phyloP scores from a whole-genome alignment of 179 eudicot species.

The Vitellaria paradoxa region DNA sequence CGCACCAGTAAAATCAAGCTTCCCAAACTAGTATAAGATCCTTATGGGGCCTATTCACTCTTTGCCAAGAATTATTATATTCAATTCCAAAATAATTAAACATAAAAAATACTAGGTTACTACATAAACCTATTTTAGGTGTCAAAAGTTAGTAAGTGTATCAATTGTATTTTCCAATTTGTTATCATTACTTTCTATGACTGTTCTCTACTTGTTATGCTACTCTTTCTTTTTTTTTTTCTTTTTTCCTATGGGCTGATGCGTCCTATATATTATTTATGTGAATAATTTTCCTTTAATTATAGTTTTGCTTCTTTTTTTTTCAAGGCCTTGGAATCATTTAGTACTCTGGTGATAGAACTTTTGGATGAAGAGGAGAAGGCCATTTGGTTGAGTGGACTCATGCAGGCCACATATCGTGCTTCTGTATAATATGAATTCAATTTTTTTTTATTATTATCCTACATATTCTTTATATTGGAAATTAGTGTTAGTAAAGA shows the following conservation, averaged over 20 bases:
- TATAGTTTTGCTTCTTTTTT: neutral
- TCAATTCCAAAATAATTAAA: too few species aligned
- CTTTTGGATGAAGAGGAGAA: conserved; percentile 70
- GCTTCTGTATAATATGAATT: conserved; percentile 66
- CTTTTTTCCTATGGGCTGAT: neutral
- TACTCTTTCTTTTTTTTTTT: neutral
- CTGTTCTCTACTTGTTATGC: neutral
- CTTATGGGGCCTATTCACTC: too few species aligned
- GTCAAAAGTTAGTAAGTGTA: neutral
- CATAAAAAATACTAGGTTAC: too few species aligned
- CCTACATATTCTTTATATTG: neutral
- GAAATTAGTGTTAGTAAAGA: neutral
- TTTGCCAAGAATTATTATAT: too few species aligned
- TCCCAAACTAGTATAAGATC: too few species aligned
- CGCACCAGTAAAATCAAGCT: too few species aligned
- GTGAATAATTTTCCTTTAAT: neutral
- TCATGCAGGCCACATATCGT: conserved; percentile 82
- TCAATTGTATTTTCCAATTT: neutral
- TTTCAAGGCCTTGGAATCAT: conserved; percentile 83
- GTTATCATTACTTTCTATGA: neutral
- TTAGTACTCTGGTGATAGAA: conserved; percentile 78
- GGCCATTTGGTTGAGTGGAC: conserved; percentile 77
- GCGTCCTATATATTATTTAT: conserved; percentile 2
- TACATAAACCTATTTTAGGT: neutral
- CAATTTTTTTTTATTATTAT: neutral